phyloP scores from a whole-genome alignment of 768 basidiomycete genomes.

The Tricholoma bakamatsutake region DNA sequence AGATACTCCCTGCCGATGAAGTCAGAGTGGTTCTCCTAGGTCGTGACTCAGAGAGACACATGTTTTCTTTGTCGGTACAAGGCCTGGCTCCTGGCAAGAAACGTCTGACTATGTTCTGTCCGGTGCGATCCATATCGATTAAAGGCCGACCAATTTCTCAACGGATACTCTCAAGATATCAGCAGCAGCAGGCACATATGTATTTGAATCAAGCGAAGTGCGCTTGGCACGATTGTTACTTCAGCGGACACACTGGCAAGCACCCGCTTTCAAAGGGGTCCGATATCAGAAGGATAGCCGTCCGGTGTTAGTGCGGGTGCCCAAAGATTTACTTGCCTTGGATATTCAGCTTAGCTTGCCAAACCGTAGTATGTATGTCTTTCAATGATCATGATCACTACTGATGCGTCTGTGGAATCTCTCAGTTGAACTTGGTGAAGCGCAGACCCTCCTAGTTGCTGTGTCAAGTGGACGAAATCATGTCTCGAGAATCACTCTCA shows the following conservation, averaged over 20 bases:
- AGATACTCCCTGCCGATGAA: constrained; percentile 62
- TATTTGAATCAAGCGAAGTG: constrained; percentile 63
- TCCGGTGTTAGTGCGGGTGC: constrained; percentile 51
- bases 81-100: constrained; percentile 56
- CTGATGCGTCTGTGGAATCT: not conserved
- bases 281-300: constrained; percentile 21
- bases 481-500: constrained; percentile 47
- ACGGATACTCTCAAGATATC: constrained; percentile 45
- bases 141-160: not conserved
- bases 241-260: constrained; percentile 52
- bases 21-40: constrained; percentile 57
- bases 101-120: constrained; percentile 54
- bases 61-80: constrained; percentile 39
- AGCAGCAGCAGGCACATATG: constrained; percentile 59
- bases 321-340: constrained; percentile 55
- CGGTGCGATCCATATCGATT: constrained; percentile 42
- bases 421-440: constrained; percentile 61
- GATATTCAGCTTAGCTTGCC: constrained; percentile 62
- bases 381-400: not conserved
- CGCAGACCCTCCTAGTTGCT: constrained; percentile 46
- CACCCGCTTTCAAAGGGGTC: constrained; percentile 19
- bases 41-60: constrained; percentile 55
- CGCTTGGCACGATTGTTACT: constrained; percentile 59
- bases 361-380: constrained; percentile 28
- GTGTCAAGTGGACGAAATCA: constrained; percentile 69